These are phyloP conservation scores for Fusarium tupiense DNA, from an alignment of 2,329 filamentous ascomycete genomes.

Conservation along the genomic window DNA sequence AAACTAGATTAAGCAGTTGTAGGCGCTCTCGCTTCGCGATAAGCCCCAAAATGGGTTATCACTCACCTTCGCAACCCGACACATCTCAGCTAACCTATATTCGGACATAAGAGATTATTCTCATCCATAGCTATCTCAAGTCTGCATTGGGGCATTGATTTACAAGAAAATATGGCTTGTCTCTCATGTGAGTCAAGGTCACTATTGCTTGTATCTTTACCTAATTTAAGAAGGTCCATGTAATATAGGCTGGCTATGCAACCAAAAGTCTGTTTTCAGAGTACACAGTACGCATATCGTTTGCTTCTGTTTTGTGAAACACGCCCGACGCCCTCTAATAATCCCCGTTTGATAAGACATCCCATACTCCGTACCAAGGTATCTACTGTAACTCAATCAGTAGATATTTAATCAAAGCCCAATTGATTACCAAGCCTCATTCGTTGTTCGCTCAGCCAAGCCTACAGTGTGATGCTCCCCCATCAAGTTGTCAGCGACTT, in stretches of 20 bases:
- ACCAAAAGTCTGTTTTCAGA: too few species aligned
- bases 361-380: too few species aligned
- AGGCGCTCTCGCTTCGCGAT: not conserved
- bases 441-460: accelerated
- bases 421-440: not conserved
- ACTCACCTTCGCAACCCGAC: not conserved
- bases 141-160: not conserved
- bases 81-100: not conserved
- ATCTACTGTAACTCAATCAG: accelerated
- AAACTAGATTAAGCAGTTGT: not conserved
- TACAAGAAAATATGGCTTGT: not conserved
- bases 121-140: not conserved
- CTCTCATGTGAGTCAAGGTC: not conserved
- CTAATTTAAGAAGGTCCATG: not conserved
- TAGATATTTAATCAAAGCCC: accelerated
- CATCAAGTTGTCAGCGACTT: not conserved
- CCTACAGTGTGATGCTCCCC: not conserved
- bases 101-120: not conserved
- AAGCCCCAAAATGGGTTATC: not conserved
- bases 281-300: accelerated
- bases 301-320: not conserved
- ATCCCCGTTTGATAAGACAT: accelerated
- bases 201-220: accelerated
- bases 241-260: too few species aligned
- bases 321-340: accelerated